Percentiles rank a stretch among this genome's conserved stretches.
Conservation (phyloP, 306 rosid species). For the Lithocarpus polystachyus region DNA sequence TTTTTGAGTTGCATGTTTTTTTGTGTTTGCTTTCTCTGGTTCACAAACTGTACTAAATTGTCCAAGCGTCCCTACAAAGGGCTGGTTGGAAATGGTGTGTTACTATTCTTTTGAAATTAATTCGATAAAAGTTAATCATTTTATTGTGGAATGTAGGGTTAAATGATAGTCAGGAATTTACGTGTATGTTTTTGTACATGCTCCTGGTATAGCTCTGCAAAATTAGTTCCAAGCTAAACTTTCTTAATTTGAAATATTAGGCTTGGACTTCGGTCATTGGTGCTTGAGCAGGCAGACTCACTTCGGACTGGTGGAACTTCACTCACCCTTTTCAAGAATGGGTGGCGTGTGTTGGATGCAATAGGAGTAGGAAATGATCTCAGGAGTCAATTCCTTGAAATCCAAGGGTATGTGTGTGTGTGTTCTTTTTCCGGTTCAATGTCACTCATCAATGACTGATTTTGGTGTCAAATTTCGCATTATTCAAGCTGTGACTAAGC, state of each 20-base stretch:
- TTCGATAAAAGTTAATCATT: background rate
- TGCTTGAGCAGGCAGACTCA: constrained; percentile 61
- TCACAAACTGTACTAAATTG: background rate
- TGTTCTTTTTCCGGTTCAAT: background rate
- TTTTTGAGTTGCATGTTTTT: background rate
- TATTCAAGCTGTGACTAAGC: background rate
- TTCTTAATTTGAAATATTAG: constrained; percentile 19
- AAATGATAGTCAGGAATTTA: background rate
- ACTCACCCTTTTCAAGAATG: constrained; percentile 84
- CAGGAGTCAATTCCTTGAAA: constrained; percentile 67
- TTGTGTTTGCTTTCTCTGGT: background rate
- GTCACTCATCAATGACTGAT: background rate
- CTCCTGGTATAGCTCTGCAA: too few species aligned
- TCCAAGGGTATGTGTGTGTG: constrained; percentile 59
- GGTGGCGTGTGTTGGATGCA: constrained; percentile 87
- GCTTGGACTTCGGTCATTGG: constrained; percentile 69
- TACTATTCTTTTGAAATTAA: background rate
- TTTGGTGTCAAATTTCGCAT: background rate
- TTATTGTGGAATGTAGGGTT: background rate
- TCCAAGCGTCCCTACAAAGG: background rate
- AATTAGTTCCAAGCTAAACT: too few species aligned
- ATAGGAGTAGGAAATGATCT: constrained; percentile 78
- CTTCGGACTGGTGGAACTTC: constrained; percentile 79
- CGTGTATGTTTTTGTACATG: too few species aligned
- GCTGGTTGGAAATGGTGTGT: background rate